Evolutionary conservation across 352 stramenopile genomes (phyloP).

Genomic region (Hyaloperonospora brassicae): DNA sequence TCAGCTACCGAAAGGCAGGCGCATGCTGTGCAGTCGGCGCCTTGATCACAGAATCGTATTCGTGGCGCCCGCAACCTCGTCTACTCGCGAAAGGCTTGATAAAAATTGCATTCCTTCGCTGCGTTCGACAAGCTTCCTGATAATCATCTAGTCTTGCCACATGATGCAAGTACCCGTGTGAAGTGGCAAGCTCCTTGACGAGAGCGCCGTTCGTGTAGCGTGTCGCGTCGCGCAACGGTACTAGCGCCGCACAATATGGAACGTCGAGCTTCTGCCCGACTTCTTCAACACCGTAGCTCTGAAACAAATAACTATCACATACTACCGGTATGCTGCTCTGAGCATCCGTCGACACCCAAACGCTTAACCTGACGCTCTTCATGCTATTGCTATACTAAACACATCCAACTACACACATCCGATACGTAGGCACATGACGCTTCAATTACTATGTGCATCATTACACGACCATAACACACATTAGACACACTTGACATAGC

Average conservation of each 20-base stretch:
- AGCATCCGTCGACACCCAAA: constrained; percentile 76
- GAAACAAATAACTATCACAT: constrained; percentile 86
- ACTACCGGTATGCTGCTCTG: constrained; percentile 79
- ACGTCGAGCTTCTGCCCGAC: constrained; percentile 72
- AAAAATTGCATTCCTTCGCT: constrained; percentile 79
- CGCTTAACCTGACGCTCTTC: constrained; percentile 83
- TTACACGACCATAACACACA: too few species aligned
- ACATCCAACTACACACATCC: too few species aligned
- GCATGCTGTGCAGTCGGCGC: constrained; percentile 69
- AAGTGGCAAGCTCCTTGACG: constrained; percentile 73
- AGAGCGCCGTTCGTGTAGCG: constrained; percentile 76
- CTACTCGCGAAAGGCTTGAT: constrained; percentile 74
- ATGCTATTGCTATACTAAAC: constrained; percentile 80
- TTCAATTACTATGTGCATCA: too few species aligned
- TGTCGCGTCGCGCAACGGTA: constrained; percentile 72
- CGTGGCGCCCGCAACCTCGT: constrained; percentile 67
- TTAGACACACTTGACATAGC: too few species aligned
- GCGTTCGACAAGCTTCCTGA: constrained; percentile 65
- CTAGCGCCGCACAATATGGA: constrained; percentile 73
- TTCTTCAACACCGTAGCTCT: constrained; percentile 76
- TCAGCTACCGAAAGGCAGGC: constrained; percentile 59
- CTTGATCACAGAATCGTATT: constrained; percentile 79
- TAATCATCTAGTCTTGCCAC: constrained; percentile 81
- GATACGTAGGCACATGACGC: too few species aligned
- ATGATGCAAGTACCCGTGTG: constrained; percentile 74